These are phyloP conservation scores for Lodderomyces margitis DNA, from an alignment of 1,139 yeast species.

Conservation along the genomic window DNA sequence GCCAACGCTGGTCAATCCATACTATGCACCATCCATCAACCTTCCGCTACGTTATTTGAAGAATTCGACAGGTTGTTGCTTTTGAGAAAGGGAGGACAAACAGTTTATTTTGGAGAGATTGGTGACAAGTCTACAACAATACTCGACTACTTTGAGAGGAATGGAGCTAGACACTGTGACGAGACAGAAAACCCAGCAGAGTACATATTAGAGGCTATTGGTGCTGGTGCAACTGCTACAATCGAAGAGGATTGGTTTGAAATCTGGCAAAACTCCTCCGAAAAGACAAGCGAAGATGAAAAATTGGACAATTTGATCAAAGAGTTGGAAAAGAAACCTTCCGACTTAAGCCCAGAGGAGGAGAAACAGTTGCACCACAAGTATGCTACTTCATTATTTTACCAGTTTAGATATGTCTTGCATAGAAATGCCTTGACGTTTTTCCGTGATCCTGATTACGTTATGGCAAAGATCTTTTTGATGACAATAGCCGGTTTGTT, in stretches of 20 bases:
- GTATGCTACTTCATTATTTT: constrained; percentile 38
- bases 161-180: constrained; percentile 64
- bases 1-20: constrained; percentile 82
- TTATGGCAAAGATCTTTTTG: constrained; percentile 42
- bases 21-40: constrained; percentile 81
- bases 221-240: constrained; percentile 66
- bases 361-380: constrained; percentile 15
- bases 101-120: constrained; percentile 79
- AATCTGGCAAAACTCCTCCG: constrained; percentile 43
- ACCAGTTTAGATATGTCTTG: constrained; percentile 35
- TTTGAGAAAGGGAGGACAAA: constrained; percentile 70
- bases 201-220: constrained; percentile 60
- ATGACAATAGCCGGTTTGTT: constrained; percentile 48
- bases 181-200: constrained; percentile 63
- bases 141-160: constrained; percentile 63
- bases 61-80: constrained; percentile 76
- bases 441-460: constrained; percentile 46
- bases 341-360: constrained; percentile 10
- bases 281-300: constrained; percentile 19
- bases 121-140: constrained; percentile 62
- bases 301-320: constrained; percentile 20
- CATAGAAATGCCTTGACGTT: constrained; percentile 33
- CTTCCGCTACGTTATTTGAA: constrained; percentile 72
- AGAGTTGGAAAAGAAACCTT: constrained; percentile 14
- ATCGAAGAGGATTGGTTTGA: constrained; percentile 46